Evolutionary conservation across 2,329 filamentous ascomycete genomes (phyloP).

Genomic region (Botrytis squamosa): DNA sequence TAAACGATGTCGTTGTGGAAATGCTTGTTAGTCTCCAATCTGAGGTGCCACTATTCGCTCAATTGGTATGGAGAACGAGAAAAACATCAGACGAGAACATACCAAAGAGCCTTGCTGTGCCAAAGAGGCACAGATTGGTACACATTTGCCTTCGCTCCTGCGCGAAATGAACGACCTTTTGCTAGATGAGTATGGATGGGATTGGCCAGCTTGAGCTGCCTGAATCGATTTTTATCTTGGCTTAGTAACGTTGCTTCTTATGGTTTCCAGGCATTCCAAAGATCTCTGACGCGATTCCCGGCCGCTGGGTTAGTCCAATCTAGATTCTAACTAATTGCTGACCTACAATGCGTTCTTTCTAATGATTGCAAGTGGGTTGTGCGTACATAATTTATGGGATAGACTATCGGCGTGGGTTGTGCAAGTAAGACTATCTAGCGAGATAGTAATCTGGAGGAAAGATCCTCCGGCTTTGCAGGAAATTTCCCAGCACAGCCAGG

Average conservation of each 20-base stretch:
- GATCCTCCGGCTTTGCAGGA: background rate
- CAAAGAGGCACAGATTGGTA: background rate
- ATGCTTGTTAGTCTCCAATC: background rate
- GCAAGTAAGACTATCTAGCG: background rate
- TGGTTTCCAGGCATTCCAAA: background rate
- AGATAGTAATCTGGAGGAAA: constrained; percentile 11
- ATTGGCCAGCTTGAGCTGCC: background rate
- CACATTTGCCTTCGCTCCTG: background rate
- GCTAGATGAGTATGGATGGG: background rate
- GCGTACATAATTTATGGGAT: background rate
- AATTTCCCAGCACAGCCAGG: background rate
- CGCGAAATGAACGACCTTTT: background rate
- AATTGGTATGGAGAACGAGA: background rate
- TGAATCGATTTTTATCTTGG: background rate
- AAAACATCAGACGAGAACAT: constrained; percentile 5
- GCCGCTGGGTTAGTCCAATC: background rate
- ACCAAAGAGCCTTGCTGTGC: constrained; percentile 16
- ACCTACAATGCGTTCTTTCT: background rate
- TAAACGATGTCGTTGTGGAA: background rate
- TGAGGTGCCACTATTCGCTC: background rate
- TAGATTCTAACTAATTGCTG: background rate
- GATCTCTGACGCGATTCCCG: background rate
- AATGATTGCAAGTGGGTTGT: background rate
- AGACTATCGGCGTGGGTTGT: background rate
- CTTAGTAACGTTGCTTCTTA: background rate